These are phyloP conservation scores for Yarrowia sp. DNA, from an alignment of 805 yeast genomes.

Conservation along the genomic window DNA sequence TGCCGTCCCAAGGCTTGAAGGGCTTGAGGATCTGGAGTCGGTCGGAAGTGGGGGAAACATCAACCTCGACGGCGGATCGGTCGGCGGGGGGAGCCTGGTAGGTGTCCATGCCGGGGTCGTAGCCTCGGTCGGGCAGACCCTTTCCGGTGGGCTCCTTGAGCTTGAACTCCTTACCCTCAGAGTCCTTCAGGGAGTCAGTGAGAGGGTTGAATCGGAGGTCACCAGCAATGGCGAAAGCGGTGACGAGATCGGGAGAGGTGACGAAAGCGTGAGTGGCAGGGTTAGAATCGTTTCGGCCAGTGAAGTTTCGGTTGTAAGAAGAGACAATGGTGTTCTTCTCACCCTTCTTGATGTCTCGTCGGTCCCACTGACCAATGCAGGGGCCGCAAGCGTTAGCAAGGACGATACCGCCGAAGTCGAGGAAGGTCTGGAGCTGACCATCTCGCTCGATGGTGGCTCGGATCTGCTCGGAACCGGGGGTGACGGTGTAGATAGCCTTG, in stretches of 20 bases:
- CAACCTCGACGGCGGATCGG: slow-evolving; percentile 69
- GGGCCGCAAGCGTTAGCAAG: slow-evolving; percentile 99
- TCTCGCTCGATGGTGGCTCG: slow-evolving; percentile 98
- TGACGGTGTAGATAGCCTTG: slow-evolving; percentile 85
- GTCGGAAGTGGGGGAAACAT: slow-evolving; percentile 84
- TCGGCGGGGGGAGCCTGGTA: slow-evolving; percentile 96
- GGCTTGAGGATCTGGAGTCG: slow-evolving; percentile 94
- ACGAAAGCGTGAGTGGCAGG: slow-evolving; percentile 95
- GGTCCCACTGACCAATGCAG: slow-evolving; percentile 99
- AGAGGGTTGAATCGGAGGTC: slow-evolving; percentile 95
- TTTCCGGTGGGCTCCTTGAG: slow-evolving; percentile 84
- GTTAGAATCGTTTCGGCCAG: slow-evolving; percentile 97
- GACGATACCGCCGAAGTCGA: slow-evolving; percentile 89
- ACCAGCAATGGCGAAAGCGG: slow-evolving; percentile 94
- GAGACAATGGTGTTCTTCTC: slow-evolving; percentile 96
- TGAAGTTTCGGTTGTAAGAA: slow-evolving; percentile 96
- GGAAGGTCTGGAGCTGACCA: slow-evolving; percentile 83
- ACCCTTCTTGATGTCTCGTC: slow-evolving; percentile 87
- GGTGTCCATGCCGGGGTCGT: slow-evolving; percentile 90
- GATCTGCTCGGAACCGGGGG: slow-evolving; percentile 98
- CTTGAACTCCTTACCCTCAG: slow-evolving; percentile 86
- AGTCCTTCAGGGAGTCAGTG: slow-evolving; percentile 81
- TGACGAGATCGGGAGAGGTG: slow-evolving; percentile 94
- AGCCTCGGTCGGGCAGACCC: slow-evolving; percentile 86
- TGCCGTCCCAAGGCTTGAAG: slow-evolving; percentile 94